A percentile compares a stretch with the other conserved stretches of the same genome.
These are phyloP conservation scores for Erodium texanum DNA, from an alignment of 441 rosid species.

Conservation along the genomic window DNA sequence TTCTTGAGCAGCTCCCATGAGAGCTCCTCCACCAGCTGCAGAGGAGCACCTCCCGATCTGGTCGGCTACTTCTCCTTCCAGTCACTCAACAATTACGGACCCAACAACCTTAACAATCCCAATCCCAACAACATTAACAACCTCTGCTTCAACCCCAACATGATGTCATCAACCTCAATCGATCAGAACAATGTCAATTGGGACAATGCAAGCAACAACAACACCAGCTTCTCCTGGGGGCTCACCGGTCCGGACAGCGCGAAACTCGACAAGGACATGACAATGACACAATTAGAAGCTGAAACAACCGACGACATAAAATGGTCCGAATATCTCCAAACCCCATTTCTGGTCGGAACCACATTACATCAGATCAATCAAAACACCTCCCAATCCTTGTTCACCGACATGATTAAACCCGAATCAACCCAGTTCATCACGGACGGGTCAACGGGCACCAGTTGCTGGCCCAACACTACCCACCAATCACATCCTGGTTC, in stretches of 20 bases:
- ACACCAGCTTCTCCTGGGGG: slow-evolving; percentile 41
- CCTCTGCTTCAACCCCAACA: slow-evolving; percentile 33
- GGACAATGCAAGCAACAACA: slow-evolving; percentile 27
- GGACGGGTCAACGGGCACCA: slow-evolving; percentile 23
- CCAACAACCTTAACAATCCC: not conserved
- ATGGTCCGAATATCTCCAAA: slow-evolving; percentile 55
- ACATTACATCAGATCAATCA: slow-evolving; percentile 25
- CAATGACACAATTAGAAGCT: slow-evolving; percentile 27
- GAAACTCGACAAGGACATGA: no score
- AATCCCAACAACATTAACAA: not conserved
- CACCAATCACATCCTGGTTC: no score
- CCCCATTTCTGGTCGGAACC: slow-evolving; percentile 41
- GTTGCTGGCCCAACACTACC: slow-evolving; percentile 18
- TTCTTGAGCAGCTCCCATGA: slow-evolving; percentile 24
- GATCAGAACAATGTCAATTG: slow-evolving; percentile 9
- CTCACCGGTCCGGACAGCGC: slow-evolving; percentile 16
- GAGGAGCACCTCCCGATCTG: slow-evolving; percentile 31
- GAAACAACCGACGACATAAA: slow-evolving; percentile 24
- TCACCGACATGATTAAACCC: slow-evolving; percentile 29
- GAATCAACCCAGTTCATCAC: slow-evolving; percentile 29
- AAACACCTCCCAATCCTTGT: slow-evolving; percentile 29
- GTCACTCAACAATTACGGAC: slow-evolving; percentile 26
- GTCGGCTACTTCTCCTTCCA: slow-evolving; percentile 38
- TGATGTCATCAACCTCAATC: not conserved
- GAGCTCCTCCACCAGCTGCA: slow-evolving; percentile 20